Evolutionary conservation across 345 rosid species (phyloP), one percentile per base, ranked within the genome.

Genomic region (Ceriops decandra): DNA sequence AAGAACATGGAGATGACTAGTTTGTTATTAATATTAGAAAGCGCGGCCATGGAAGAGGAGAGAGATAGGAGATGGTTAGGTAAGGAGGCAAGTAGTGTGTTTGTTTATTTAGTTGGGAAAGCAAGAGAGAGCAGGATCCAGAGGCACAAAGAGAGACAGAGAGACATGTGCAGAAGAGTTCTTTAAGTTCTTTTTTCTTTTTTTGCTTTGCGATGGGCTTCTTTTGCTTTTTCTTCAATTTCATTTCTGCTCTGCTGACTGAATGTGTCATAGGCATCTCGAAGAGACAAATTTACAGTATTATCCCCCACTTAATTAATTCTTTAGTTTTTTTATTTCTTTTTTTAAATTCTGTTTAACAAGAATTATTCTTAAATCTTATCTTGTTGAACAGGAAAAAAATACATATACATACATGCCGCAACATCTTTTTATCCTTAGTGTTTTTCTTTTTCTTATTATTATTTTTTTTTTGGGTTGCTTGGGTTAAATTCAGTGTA

Each of bases 31-130:
- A 42, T 42, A 42, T 3, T 0, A 11, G 31, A 30, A 42, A 36
- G 31, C 15, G 33, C 17, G 13, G 33, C 76, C 76, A 73, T 73
- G 67, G 71, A 7, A 8, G 61, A 36, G 31, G 30, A 19, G 28
- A 6, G 75, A 64, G 65, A 58, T 51, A 35, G 42, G 61, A 7
- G 11, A 3, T 22, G 11, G 5, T 30, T 30, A 30, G 47, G 56
- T 27, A 7, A 26, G 61, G 32, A 22, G 52, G 0, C 20, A 36
- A 9, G 15, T 27, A 17, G 7, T 56, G 57, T 30, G n/a, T 21
- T 63, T 49, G 26, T 21, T 63, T 49, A 24, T 21, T 71, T 58
- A 69, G 52, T 26, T 21, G 57, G 63, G 30, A 71, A 57, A 71
- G 68, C 63, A 21, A 56, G 57, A 28, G 63, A 38, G 57, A 63